Evolutionary conservation across 163 green algal genomes (phyloP).

Genomic region (Scenedesmus sp.): DNA sequence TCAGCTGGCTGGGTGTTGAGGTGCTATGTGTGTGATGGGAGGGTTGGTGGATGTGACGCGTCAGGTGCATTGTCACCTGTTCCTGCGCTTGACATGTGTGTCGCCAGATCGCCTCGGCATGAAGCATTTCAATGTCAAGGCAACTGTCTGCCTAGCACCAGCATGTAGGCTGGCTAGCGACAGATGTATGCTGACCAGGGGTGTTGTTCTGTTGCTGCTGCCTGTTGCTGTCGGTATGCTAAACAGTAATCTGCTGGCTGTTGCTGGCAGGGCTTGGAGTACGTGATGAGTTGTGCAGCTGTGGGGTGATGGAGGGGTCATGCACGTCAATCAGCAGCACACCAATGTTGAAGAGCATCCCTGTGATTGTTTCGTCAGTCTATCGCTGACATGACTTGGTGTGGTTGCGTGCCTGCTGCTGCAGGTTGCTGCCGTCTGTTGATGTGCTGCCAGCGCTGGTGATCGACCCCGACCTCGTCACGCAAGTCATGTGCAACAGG

Average conservation of each 20-base stretch:
- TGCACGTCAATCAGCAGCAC: no score
- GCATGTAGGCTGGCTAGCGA: no score
- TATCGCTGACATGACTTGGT: not conserved
- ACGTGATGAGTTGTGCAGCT: no score
- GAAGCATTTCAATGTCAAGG: no score
- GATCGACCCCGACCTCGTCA: conserved; percentile 24
- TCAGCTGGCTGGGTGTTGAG: no score
- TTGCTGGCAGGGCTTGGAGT: not conserved
- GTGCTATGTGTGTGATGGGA: no score
- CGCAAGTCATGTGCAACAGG: conserved; percentile 34
- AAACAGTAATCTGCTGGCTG: not conserved
- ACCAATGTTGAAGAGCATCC: no score
- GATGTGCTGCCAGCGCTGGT: not conserved
- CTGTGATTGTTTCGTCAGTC: not conserved
- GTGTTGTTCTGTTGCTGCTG: not conserved
- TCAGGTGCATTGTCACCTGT: no score
- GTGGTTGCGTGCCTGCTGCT: not conserved
- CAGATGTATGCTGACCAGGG: not conserved
- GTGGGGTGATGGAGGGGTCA: not conserved
- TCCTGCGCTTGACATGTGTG: no score
- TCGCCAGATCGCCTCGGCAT: no score
- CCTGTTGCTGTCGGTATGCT: not conserved
- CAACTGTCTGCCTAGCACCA: no score
- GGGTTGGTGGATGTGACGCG: no score
- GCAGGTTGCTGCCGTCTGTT: not conserved